phyloP scores from a whole-genome alignment of 2,329 filamentous ascomycete genomes.

The Septoria petroselini region DNA sequence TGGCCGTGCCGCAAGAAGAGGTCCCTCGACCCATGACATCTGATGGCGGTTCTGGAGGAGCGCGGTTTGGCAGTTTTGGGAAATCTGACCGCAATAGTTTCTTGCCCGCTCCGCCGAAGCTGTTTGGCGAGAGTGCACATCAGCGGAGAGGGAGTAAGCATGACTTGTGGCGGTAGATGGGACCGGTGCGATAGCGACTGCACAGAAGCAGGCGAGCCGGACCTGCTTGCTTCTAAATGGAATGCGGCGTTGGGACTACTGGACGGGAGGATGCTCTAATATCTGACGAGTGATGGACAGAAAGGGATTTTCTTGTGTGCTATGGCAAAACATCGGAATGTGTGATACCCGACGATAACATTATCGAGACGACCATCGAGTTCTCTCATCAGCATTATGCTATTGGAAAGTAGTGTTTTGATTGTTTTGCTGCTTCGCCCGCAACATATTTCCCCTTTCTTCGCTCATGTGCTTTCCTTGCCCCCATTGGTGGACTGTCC shows the following conservation, averaged over 20 bases:
- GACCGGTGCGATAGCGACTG: background rate
- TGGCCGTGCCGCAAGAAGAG: conserved; percentile 59
- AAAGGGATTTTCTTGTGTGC: too few relatives aligned
- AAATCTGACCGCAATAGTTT: conserved; percentile 24
- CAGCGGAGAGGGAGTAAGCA: conserved; percentile 36
- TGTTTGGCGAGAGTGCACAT: conserved; percentile 26
- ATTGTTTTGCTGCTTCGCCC: too few relatives aligned
- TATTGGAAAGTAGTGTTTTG: too few relatives aligned
- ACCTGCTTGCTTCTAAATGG: conserved; percentile 12
- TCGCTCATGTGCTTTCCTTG: too few relatives aligned
- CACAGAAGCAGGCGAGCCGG: conserved; percentile 10
- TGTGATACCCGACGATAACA: too few relatives aligned
- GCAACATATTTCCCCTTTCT: too few relatives aligned
- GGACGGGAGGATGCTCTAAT: background rate
- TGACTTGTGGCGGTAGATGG: conserved; percentile 36
- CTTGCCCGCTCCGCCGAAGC: conserved; percentile 34
- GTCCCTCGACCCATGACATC: conserved; percentile 35
- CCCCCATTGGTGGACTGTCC: background rate
- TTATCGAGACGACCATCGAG: too few relatives aligned
- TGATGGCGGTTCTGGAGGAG: conserved; percentile 22
- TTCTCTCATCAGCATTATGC: too few relatives aligned
- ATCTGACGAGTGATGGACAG: background rate
- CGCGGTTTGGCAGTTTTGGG: conserved; percentile 22
- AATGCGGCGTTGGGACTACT: background rate
- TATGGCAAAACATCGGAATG: too few relatives aligned